A percentile compares a stretch with the other conserved stretches of the same genome.
Evolutionary conservation across 306 rosid species (phyloP).

Genomic region (Pyrus communis): DNA sequence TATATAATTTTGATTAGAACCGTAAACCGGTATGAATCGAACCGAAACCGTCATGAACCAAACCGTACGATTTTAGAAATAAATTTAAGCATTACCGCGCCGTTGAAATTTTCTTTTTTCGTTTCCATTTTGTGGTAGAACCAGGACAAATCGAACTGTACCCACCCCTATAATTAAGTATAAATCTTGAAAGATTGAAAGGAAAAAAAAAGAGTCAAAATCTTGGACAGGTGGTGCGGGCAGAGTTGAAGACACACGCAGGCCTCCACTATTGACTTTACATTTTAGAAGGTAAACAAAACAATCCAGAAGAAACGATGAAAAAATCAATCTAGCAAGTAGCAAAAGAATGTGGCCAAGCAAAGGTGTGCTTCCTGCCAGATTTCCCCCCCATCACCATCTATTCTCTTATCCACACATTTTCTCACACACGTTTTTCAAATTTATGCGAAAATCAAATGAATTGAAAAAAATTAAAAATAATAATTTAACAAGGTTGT

Average conservation of each 20-base stretch:
- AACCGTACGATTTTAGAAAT: too few species aligned
- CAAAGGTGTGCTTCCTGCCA: not conserved
- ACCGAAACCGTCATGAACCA: too few species aligned
- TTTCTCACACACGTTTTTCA: too few species aligned
- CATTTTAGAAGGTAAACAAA: not conserved
- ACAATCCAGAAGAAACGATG: not conserved
- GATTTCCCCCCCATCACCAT: not conserved
- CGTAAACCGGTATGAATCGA: too few species aligned
- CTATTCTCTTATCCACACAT: not conserved
- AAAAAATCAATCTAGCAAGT: not conserved
- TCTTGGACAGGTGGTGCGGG: not conserved
- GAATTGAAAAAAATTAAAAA: too few species aligned
- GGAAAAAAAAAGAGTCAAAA: not conserved
- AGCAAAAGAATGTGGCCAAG: not conserved
- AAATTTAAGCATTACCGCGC: too few species aligned
- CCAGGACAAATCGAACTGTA: too few species aligned
- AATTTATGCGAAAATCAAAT: too few species aligned
- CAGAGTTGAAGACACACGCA: not conserved
- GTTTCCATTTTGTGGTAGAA: too few species aligned
- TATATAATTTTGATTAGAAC: too few species aligned
- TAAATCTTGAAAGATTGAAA: not conserved
- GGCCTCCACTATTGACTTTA: not conserved
- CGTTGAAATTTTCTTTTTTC: too few species aligned
- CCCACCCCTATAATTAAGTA: too few species aligned
- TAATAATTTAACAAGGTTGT: accelerated